These are phyloP conservation scores for Tagetes patula DNA, from an alignment of 129 eudicot species.

Conservation along the genomic window DNA sequence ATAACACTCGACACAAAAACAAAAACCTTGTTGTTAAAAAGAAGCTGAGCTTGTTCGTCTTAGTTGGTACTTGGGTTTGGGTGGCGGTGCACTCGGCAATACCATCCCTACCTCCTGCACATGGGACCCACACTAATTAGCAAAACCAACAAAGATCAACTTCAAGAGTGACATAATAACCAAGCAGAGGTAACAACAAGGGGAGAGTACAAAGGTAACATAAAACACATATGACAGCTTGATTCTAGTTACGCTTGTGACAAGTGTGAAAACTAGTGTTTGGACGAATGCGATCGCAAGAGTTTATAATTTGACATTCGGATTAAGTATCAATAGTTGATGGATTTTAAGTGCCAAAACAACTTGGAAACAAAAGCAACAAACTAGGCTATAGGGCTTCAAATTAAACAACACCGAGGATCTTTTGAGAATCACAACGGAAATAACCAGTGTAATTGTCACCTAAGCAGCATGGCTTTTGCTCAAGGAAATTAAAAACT, in stretches of 20 bases:
- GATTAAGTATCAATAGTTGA: not conserved
- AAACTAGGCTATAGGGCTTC: conserved; percentile 5
- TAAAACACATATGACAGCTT: too few species aligned
- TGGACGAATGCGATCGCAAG: not conserved
- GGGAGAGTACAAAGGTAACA: not conserved
- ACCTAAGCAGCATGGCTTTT: conserved; percentile 8
- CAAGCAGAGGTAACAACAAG: not conserved
- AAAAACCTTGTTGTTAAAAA: conserved; percentile 32
- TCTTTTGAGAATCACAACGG: conserved; percentile 4
- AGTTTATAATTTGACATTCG: not conserved
- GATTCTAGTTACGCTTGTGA: not conserved
- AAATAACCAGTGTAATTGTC: conserved; percentile 2
- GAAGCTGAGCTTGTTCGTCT: conserved; percentile 74
- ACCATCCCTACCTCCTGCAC: conserved; percentile 42
- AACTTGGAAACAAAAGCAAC: conserved; percentile 12
- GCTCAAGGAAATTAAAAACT: conserved; percentile 7
- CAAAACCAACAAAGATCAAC: not conserved
- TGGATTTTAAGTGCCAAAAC: not conserved
- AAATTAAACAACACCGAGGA: conserved; percentile 11
- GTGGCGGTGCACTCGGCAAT: conserved; percentile 58
- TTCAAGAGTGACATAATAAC: not conserved
- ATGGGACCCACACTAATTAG: conserved; percentile 21
- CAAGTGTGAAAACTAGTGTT: not conserved
- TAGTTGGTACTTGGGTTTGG: conserved; percentile 69
- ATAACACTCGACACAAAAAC: conserved; percentile 7